Evolutionary conservation across 1,139 yeast species (phyloP).

Genomic region (Torulaspora pretoriensis): DNA sequence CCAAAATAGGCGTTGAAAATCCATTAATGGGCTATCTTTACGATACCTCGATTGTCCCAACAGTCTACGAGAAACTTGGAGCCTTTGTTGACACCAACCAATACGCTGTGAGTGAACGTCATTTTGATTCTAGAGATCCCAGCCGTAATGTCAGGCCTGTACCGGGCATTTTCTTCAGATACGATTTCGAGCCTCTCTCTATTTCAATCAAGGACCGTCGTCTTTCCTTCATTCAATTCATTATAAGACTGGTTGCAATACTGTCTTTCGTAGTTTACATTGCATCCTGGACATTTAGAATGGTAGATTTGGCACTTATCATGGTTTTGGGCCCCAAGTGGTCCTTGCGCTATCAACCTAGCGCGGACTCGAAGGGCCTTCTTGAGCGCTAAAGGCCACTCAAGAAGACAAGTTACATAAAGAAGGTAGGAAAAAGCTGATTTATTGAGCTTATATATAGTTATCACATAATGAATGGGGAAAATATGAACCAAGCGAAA

Average conservation of each 20-base stretch:
- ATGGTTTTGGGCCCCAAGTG: conserved; percentile 34
- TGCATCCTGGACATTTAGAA: conserved; percentile 38
- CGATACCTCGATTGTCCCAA: conserved; percentile 78
- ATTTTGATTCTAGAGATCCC: conserved; percentile 25
- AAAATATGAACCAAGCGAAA: neutral
- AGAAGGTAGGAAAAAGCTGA: neutral
- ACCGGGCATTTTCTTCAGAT: conserved; percentile 81
- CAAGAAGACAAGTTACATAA: neutral
- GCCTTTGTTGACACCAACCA: conserved; percentile 75
- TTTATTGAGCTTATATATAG: neutral
- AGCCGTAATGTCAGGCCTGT: conserved; percentile 22
- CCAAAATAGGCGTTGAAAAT: conserved; percentile 47
- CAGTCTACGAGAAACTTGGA: conserved; percentile 68
- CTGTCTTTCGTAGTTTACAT: conserved; percentile 34
- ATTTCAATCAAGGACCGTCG: conserved; percentile 66
- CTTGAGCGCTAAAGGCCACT: conserved; percentile 14
- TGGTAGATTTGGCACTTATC: conserved; percentile 35
- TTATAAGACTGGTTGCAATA: conserved; percentile 74
- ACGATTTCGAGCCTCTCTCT: conserved; percentile 84
- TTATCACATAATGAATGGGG: neutral
- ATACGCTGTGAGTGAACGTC: conserved; percentile 68
- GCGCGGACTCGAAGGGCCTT: conserved; percentile 27
- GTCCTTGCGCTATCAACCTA: conserved; percentile 35
- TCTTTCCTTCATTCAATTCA: conserved; percentile 70
- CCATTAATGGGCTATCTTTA: conserved; percentile 53